Evolutionary conservation across 768 basidiomycete species (phyloP), one percentile per base, ranked within the genome.

Genomic region (Dioszegia hungarica): DNA sequence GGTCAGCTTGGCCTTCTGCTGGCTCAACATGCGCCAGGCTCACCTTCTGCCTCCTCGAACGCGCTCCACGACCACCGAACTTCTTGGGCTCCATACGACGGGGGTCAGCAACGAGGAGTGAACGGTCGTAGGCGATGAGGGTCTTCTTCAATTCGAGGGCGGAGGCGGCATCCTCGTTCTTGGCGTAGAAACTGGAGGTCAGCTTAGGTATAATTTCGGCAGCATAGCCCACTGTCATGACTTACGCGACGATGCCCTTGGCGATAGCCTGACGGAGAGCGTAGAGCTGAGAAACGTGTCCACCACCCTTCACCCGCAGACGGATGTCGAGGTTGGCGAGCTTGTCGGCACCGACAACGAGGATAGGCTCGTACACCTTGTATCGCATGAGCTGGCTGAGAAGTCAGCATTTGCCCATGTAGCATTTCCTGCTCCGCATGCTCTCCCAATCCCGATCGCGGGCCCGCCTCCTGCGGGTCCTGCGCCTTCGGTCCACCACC

Each of bases 61-160:
- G 90, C 66, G 93, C 93, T 86, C 93, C 93, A 78, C 82, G 83
- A 82, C 93, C 93, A 84, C 93, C 94, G 78, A 98, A 97, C 70
- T 94, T 95, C 86, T 97, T 97, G 70, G 94, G 94, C 79, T 98
- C 94, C 87, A 88, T 89, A 81, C 94, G 87, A 80, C 95, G 86
- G 62, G 77, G 77, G 67, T 77, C 77, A 65, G 77, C 77, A 62
- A 77, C 76, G 57, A 77, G 71, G 88, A 77, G 69, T 58, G 74
- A 67, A 62, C 77, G 82, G 82, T 99, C 95, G 78, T 98, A 98
- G 15, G 90, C 86, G 61, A 95, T 89, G 67, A 98, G 80, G 78
- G 89, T 90, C 84, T 98, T 98, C 86, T 95, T 97, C 80, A 99
- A 78, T 80, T 94, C 93, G 79, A 99, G 85, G 24, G 94, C 91